Conservation (phyloP, 352 stramenopile species). For the Globisporangium middletonii region DNA sequence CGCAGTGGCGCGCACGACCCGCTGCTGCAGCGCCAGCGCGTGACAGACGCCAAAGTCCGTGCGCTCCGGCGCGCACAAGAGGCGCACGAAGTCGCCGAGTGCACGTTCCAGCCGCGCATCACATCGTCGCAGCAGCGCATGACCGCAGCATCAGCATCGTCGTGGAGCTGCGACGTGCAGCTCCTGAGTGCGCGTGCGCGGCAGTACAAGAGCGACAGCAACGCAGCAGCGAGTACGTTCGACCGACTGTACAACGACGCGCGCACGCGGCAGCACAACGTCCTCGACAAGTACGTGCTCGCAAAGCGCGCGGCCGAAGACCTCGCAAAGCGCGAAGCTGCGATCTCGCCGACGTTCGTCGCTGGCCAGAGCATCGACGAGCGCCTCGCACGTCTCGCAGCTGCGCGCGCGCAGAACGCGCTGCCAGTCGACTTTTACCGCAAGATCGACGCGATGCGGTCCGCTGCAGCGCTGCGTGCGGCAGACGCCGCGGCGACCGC, state of each 20-base stretch:
- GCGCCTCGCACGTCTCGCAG: constrained; percentile 33
- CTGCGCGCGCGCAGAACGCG: constrained; percentile 32
- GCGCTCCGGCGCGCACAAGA: constrained; percentile 31
- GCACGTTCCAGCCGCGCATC: constrained; percentile 47
- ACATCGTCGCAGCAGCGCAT: too few relatives aligned
- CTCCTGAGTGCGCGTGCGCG: constrained; percentile 3
- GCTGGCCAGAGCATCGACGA: constrained; percentile 47
- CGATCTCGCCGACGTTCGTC: constrained; percentile 35
- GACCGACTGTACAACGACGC: constrained; percentile 50
- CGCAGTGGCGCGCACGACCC: constrained; percentile 16
- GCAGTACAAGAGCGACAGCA: constrained; percentile 1
- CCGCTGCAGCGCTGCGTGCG: constrained; percentile 22
- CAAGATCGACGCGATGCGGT: constrained; percentile 45
- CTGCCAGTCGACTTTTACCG: constrained; percentile 45
- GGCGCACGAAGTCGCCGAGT: constrained; percentile 35
- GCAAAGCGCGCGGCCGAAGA: constrained; percentile 39
- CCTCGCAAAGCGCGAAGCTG: constrained; percentile 29
- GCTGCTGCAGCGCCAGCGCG: constrained; percentile 25
- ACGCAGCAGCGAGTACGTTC: constrained; percentile 18
- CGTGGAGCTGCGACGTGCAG: constrained; percentile 4
- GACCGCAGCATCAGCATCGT: neutral
- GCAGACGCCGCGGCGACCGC: constrained; percentile 25
- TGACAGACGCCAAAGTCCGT: constrained; percentile 18
- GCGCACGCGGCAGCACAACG: constrained; percentile 42
- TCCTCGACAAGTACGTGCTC: constrained; percentile 27